phyloP scores from a whole-genome alignment of 2,329 filamentous ascomycete genomes.

The Fusarium humuli region DNA sequence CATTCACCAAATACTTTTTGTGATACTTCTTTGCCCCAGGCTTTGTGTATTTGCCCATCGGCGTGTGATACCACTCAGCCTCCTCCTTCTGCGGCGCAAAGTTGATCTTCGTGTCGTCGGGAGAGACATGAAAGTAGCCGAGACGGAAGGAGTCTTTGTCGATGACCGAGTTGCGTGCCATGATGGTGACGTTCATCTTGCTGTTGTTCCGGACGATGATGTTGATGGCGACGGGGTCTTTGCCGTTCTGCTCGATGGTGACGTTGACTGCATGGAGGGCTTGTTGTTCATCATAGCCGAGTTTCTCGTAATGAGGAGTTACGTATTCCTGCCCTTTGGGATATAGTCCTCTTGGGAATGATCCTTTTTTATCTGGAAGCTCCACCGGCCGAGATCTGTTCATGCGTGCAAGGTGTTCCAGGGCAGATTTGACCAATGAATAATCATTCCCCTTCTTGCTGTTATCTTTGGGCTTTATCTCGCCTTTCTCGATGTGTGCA shows the following conservation, averaged over 20 bases:
- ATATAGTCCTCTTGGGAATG: too few relatives aligned
- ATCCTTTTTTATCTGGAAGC: too few relatives aligned
- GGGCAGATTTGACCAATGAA: too few relatives aligned
- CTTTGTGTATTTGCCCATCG: not conserved
- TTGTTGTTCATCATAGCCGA: not conserved
- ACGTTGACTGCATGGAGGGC: not conserved
- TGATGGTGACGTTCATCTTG: not conserved
- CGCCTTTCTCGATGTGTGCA: too few relatives aligned
- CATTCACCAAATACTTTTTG: not conserved
- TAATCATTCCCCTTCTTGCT: too few relatives aligned
- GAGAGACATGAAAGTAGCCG: not conserved
- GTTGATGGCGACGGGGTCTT: slow-evolving; percentile 1
- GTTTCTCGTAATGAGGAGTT: not conserved
- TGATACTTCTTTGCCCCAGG: not conserved
- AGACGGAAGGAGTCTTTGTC: not conserved
- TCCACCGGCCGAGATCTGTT: too few relatives aligned
- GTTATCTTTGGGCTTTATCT: too few relatives aligned
- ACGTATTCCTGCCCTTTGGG: not conserved
- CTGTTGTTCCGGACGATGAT: not conserved
- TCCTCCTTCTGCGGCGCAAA: not conserved
- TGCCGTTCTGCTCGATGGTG: not conserved
- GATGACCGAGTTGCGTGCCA: not conserved
- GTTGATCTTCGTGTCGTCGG: not conserved
- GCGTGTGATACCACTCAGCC: not conserved
- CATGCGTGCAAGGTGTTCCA: too few relatives aligned